phyloP scores from a whole-genome alignment of 2,329 filamentous ascomycete genomes.

The Xylariomycetidae sp. region DNA sequence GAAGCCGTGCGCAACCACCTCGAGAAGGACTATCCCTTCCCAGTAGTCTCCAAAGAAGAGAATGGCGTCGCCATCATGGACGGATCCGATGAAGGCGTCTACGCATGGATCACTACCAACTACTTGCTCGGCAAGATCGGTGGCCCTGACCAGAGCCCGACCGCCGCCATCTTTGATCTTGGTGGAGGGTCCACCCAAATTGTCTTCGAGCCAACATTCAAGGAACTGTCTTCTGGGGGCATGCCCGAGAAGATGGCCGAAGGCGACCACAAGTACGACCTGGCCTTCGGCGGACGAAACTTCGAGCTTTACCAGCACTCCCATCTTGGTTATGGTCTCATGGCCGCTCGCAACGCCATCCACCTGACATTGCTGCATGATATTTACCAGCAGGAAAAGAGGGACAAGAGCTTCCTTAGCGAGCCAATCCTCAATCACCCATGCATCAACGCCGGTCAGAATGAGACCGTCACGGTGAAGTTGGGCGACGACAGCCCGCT shows the following conservation, averaged over 20 bases:
- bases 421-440: constrained; percentile 38
- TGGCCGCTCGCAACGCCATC: constrained; percentile 86
- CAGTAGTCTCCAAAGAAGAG: constrained; percentile 79
- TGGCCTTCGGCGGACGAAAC: constrained; percentile 83
- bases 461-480: constrained; percentile 67
- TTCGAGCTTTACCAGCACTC: constrained; percentile 98
- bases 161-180: constrained; percentile 92
- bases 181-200: constrained; percentile 97
- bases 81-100: constrained; percentile 93
- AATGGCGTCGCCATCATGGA: constrained; percentile 96
- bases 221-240: constrained; percentile 64
- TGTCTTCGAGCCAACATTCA: constrained; percentile 95
- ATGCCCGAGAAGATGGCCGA: constrained; percentile 81
- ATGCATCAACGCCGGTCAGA: constrained; percentile 76
- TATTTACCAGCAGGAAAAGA: constrained; percentile 57
- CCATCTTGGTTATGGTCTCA: constrained; percentile 92
- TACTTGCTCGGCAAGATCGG: constrained; percentile 98
- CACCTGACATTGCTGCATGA: constrained; percentile 72
- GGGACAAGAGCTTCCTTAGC: constrained; percentile 36
- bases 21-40: constrained; percentile 90
- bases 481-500: constrained; percentile 62
- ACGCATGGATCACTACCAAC: constrained; percentile 98
- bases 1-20: constrained; percentile 78
- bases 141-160: constrained; percentile 81
- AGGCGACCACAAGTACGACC: constrained; percentile 92